Conservation (phyloP, 2,329 filamentous ascomycete species). For the Zalaria obscura region DNA sequence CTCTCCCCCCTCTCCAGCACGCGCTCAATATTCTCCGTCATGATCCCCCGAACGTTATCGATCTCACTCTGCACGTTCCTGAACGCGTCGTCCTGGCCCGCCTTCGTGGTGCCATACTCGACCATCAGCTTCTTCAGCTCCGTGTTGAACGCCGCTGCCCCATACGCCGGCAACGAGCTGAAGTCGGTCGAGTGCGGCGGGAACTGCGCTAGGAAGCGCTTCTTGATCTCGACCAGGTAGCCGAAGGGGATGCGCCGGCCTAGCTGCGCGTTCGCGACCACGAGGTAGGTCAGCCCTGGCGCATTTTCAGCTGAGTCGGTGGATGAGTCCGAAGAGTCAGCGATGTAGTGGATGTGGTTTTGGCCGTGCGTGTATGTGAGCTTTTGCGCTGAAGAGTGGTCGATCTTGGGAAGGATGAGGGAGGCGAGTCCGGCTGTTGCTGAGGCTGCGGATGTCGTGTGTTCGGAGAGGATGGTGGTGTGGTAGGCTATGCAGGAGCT, state of each 20-base stretch:
- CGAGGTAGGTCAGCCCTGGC: conserved; percentile 82
- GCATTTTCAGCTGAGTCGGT: conserved; percentile 15
- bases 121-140: conserved; percentile 66
- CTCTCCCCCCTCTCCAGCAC: conserved; percentile 81
- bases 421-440: conserved; percentile 79
- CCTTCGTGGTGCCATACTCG: conserved; percentile 66
- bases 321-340: conserved; percentile 42
- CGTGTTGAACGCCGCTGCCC: conserved; percentile 74
- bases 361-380: conserved; percentile 76
- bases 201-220: conserved; percentile 66
- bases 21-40: conserved; percentile 89
- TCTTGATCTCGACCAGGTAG: conserved; percentile 81
- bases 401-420: conserved; percentile 89
- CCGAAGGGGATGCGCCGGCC: conserved; percentile 85
- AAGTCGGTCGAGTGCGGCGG: conserved; percentile 56
- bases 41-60: conserved; percentile 79
- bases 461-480: conserved; percentile 84
- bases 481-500: conserved; percentile 81
- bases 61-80: conserved; percentile 77
- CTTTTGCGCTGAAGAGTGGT: conserved; percentile 66
- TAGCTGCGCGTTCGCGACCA: conserved; percentile 67
- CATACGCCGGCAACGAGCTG: conserved; percentile 68
- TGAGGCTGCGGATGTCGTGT: conserved; percentile 71
- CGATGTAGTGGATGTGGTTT: conserved; percentile 91
- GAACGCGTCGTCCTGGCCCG: conserved; percentile 67